Evolutionary conservation across 129 eudicot genomes (phyloP), one percentile per base, ranked within the genome.

Genomic region (Tanacetum coccineum): DNA sequence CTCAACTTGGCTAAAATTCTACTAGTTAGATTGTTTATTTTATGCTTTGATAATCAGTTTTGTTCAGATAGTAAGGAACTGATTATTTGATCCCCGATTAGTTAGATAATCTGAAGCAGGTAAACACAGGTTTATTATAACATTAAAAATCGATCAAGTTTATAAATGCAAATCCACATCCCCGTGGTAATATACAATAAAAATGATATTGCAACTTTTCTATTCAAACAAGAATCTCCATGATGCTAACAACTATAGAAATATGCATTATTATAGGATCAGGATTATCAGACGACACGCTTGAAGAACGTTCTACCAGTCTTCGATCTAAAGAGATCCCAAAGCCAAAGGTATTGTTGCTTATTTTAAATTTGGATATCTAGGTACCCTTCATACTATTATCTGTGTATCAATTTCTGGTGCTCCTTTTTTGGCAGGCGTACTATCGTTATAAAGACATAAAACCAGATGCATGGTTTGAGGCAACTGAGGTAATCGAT

Each of bases 401-500:
- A 3, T 60, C 47, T 61, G 2, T 49, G 39, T 66, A 17, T 70
- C 80, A 56, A 74, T 9, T 63, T 67, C 14, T 15, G 20, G 30
- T 59, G 44, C 19, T 8, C 36, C 28, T 7, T 18, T 52, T 77
- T 36, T 57, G 74, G 30, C 98, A 92, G 98, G 68, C 95, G 22
- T 92, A 88, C 82, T 92, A 88, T 57, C 77, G 91, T n/a, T 88
- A 73, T 59, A 87, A 45, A 96, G n/a, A 88, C 49, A 63, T 82
- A 40, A 67, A 78, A 59, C 68, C 95, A 42, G 98, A 92, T 86
- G 98, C 84, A 18, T 92, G 98, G 98, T 92, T 92, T 70, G 98
- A 92, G 70, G 87, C 98, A 50, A 59, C 87, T 22, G 91, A 92
- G 98, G 98, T 92, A 81, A 54, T 13, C 39, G n/a, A 72, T 70